phyloP scores from a whole-genome alignment of 208 protist species.

The Trypanosoma vivax region DNA sequence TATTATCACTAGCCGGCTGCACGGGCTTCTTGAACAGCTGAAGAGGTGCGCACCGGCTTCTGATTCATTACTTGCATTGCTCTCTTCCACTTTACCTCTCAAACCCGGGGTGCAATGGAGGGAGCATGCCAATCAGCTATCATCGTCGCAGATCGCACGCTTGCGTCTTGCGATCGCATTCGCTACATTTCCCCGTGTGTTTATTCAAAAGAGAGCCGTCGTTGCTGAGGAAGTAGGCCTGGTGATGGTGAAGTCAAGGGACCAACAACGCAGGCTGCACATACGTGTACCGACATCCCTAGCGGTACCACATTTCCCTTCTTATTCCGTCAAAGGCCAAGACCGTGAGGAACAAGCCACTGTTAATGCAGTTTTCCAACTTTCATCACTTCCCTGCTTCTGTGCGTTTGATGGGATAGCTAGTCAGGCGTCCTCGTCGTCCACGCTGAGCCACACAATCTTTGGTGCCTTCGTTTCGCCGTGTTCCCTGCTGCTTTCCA shows the following conservation, averaged over 20 bases:
- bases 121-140: background rate
- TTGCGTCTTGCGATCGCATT: constrained; percentile 16
- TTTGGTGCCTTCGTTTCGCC: constrained; percentile 16
- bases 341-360: background rate
- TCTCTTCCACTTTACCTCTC: background rate
- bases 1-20: too few species aligned
- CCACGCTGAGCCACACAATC: background rate
- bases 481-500: constrained; percentile 12
- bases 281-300: constrained; percentile 6
- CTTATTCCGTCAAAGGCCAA: background rate
- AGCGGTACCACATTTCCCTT: background rate
- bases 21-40: too few species aligned
- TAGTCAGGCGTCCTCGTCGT: background rate
- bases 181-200: constrained; percentile 13
- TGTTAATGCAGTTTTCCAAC: background rate
- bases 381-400: constrained; percentile 10
- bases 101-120: background rate
- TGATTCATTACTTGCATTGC: too few species aligned
- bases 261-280: constrained; percentile 3
- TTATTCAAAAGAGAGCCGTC: constrained; percentile 9
- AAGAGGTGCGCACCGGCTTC: too few species aligned
- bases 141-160: constrained; percentile 1
- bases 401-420: constrained; percentile 8
- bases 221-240: background rate
- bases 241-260: constrained; percentile 17